A percentile compares a stretch with the other conserved stretches of the same genome.
Evolutionary conservation across 345 rosid species (phyloP).

Genomic region (Aurinia saxatilis): DNA sequence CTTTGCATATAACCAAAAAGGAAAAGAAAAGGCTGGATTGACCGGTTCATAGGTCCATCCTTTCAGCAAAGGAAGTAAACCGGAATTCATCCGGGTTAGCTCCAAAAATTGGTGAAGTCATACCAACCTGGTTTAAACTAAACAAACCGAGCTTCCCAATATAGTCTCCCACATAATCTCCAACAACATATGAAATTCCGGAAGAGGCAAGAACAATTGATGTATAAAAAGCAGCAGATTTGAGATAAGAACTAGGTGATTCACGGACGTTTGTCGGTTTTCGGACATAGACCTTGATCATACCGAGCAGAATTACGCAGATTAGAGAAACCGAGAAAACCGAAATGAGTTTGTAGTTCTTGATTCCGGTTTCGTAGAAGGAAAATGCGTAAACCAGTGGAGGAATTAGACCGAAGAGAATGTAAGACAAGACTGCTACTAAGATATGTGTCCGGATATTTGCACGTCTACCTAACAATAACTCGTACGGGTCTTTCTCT

Average conservation of each 20-base stretch:
- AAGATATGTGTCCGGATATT: conserved; percentile 41
- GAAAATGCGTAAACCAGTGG: conserved; percentile 59
- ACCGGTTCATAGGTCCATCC: not conserved
- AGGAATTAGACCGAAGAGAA: conserved; percentile 56
- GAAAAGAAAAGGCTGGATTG: not conserved
- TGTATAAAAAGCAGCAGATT: conserved; percentile 37
- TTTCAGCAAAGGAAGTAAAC: conserved; percentile 8
- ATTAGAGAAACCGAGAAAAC: conserved; percentile 50
- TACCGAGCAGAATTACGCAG: conserved; percentile 58
- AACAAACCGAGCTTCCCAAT: conserved; percentile 41
- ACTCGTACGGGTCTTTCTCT: conserved; percentile 44
- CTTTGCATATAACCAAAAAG: not conserved
- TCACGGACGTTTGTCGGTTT: conserved; percentile 28
- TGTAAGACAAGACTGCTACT: conserved; percentile 47
- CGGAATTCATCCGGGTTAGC: not conserved
- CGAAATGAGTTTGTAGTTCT: conserved; percentile 48
- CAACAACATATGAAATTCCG: conserved; percentile 51
- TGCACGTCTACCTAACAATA: conserved; percentile 45
- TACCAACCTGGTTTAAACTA: conserved; percentile 1
- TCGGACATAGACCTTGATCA: conserved; percentile 49
- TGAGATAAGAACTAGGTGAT: conserved; percentile 40
- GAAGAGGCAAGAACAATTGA: conserved; percentile 39
- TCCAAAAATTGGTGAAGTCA: not conserved
- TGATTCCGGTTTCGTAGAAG: conserved; percentile 41
- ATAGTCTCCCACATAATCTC: conserved; percentile 40